Base-by-base conservation (phyloP, 805 yeast genomes). In the Tetrapisispora arboricola region DNA sequence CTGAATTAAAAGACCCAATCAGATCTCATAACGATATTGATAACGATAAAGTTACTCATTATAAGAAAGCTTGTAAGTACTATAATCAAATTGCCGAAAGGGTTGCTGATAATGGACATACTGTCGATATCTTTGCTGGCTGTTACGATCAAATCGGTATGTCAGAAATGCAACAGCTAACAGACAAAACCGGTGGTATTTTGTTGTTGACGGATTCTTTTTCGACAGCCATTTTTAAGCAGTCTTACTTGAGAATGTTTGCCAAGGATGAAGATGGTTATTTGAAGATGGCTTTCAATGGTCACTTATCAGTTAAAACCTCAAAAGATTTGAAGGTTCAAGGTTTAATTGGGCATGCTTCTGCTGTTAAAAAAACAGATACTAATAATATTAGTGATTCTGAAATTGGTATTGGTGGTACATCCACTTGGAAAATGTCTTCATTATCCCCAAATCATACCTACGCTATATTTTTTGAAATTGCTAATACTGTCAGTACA, bases 1-100 rank as follows among this genome's bases (percentile, higher is more conserved):
- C 80, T 22, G 90, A 85, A 61, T 73, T 90, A 60, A 83, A 83
- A 59, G 97, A 90, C 63, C 95, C 97, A 36, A 84, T 90, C 53
- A 77, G 97, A 68, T 90, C 96, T 12, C 97, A 90, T 65, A 84
- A 83, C 55, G 96, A 90, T 60, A 84, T 90, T 49, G 96, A 90
- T 61, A 79, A 86, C 51, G 95, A 88, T 53, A 64, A 72, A 38
- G 94, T 94, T 43, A 80, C 80, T 58, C 94, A 86, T 60, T 83
- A 77, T 67, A 80, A 83, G 55, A 84, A 83, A 60, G 90, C 95
- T 11, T 73, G 72, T 51, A 80, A 84, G 60, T 86, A 76, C 57
- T 87, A 85, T 62, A 87, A 81, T 47, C 66, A 69, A 27, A 60
- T 87, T 36, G 80, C 92, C 26, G 72, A 75, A 32, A 78, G 78